Evolutionary conservation across 2,329 filamentous ascomycete genomes (phyloP).

Genomic region (Paracorniculantispora psalliotae): DNA sequence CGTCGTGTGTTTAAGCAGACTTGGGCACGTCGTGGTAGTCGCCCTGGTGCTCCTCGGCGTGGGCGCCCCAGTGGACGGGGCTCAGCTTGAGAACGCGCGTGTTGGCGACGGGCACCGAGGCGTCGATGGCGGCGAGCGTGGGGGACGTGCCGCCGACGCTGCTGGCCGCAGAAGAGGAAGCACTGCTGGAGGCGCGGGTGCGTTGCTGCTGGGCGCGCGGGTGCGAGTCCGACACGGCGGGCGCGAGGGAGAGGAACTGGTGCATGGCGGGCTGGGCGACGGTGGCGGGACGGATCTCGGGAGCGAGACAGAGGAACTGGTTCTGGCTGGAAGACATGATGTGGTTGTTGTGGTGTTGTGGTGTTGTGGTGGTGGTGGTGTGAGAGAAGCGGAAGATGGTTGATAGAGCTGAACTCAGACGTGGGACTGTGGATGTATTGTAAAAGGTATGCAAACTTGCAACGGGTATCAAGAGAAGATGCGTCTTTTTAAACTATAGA

Average conservation of each 20-base stretch:
- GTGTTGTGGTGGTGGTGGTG: background rate
- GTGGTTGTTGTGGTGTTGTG: background rate
- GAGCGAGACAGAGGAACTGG: conserved; percentile 7
- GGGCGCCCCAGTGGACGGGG: conserved; percentile 60
- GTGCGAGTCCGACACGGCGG: conserved; percentile 52
- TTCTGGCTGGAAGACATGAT: conserved; percentile 11
- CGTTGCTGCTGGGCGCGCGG: conserved; percentile 41
- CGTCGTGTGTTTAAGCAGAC: background rate
- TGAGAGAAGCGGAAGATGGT: too few species aligned
- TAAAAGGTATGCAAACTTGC: background rate
- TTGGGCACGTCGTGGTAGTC: conserved; percentile 46
- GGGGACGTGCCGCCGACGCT: conserved; percentile 15
- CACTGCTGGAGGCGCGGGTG: conserved; percentile 20
- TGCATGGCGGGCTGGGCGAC: background rate
- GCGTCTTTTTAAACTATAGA: background rate
- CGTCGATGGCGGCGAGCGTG: conserved; percentile 35
- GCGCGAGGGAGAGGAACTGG: conserved; percentile 53
- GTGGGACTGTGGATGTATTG: background rate
- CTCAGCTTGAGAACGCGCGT: conserved; percentile 57
- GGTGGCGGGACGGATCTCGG: conserved; percentile 2
- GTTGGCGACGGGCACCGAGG: conserved; percentile 33
- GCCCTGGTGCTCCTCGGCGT: conserved; percentile 50
- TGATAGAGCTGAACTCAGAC: background rate
- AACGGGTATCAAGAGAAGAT: background rate
- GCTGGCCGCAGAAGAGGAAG: conserved; percentile 17